Conservation (phyloP, 495 filamentous ascomycete species). For the Penicillium maclennaniae region DNA sequence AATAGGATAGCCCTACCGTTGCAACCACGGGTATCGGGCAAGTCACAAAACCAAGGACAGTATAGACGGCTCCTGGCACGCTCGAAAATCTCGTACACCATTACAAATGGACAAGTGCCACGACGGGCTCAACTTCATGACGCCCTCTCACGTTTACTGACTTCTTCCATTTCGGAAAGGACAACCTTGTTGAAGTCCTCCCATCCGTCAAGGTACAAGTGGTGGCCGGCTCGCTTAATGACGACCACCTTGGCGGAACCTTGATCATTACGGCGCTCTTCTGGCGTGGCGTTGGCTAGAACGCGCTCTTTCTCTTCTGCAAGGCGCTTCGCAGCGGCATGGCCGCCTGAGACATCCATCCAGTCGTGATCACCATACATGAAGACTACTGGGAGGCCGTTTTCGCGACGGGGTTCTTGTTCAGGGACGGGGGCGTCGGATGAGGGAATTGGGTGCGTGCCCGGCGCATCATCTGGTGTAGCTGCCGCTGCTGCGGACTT, state of each 20-base stretch:
- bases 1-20: neutral
- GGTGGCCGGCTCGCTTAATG: conserved; percentile 81
- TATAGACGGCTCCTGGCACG: conserved; percentile 1
- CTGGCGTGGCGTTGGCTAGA: conserved; percentile 55
- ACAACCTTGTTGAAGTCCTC: conserved; percentile 85
- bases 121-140: conserved; percentile 11
- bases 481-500: conserved; percentile 10
- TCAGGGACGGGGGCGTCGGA: conserved; percentile 4
- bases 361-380: conserved; percentile 98
- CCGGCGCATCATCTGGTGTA: neutral
- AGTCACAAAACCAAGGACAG: conserved; percentile 2
- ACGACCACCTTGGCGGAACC: conserved; percentile 82
- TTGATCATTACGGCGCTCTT: conserved; percentile 68
- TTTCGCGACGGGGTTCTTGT: conserved; percentile 49
- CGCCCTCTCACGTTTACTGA: conserved; percentile 40
- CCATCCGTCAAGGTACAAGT: conserved; percentile 87
- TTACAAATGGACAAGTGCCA: conserved; percentile 6
- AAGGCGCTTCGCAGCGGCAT: conserved; percentile 75
- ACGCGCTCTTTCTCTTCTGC: conserved; percentile 59
- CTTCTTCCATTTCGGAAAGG: conserved; percentile 74
- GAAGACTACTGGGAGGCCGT: conserved; percentile 78
- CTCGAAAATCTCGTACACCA: conserved; percentile 12
- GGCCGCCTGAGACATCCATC: conserved; percentile 93
- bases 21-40: neutral
- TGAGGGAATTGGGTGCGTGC: neutral